Percentiles rank a stretch among this genome's conserved stretches.
Evolutionary conservation across 2,329 filamentous ascomycete species (phyloP).

Genomic region (Sarocladium brachiariae): DNA sequence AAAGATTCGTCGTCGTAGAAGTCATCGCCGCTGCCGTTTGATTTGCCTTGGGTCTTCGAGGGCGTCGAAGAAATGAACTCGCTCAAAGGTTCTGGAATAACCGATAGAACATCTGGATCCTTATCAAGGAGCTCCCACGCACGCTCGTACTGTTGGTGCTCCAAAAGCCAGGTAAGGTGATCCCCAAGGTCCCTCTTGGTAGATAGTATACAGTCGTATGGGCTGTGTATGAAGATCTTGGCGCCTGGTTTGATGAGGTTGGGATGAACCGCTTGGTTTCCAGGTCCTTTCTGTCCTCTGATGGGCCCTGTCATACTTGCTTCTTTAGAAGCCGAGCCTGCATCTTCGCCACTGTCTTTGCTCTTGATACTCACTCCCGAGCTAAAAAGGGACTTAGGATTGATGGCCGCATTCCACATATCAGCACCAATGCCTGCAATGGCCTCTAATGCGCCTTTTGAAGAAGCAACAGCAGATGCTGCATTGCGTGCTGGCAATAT

Average conservation of each 20-base stretch:
- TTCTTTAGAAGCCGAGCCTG: slow-evolving; percentile 38
- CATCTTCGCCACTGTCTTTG: slow-evolving; percentile 52
- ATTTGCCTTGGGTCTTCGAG: slow-evolving; percentile 32
- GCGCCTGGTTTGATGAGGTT: slow-evolving; percentile 48
- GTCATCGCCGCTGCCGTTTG: slow-evolving; percentile 42
- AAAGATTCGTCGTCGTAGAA: slow-evolving; percentile 63
- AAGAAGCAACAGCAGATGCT: slow-evolving; percentile 55
- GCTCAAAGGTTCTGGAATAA: slow-evolving; percentile 30
- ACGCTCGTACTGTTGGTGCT: slow-evolving; percentile 71
- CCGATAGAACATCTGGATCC: slow-evolving; percentile 65
- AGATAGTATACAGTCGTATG: slow-evolving; percentile 91
- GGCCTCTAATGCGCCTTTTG: slow-evolving; percentile 69
- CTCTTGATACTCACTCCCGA: slow-evolving; percentile 73
- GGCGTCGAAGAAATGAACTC: slow-evolving; percentile 35
- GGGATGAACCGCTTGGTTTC: slow-evolving; percentile 38
- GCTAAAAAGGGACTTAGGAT: slow-evolving; percentile 79
- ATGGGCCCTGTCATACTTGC: slow-evolving; percentile 27
- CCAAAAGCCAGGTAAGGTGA: slow-evolving; percentile 78
- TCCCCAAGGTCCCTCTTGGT: slow-evolving; percentile 82
- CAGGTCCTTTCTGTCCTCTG: slow-evolving; percentile 18
- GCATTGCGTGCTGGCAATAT: slow-evolving; percentile 69
- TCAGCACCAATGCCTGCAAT: slow-evolving; percentile 66
- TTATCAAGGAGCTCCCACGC: slow-evolving; percentile 87
- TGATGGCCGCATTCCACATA: slow-evolving; percentile 86
- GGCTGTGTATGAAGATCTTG: slow-evolving; percentile 90